Evolutionary conservation across 2,329 filamentous ascomycete species (phyloP).

Genomic region (Nothopassalora personata): DNA sequence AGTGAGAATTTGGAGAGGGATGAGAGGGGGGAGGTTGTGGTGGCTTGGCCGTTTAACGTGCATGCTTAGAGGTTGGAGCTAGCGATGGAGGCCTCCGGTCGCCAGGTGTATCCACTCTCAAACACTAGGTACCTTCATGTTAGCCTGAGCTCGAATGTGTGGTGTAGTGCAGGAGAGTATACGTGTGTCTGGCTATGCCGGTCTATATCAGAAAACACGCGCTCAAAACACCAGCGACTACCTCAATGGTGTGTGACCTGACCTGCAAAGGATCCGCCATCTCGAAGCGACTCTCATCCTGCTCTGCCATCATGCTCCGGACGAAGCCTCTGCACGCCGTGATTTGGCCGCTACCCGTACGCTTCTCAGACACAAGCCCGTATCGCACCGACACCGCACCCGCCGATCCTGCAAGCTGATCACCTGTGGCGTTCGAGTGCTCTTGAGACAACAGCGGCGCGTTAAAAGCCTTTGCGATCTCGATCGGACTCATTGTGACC

Average conservation of each 20-base stretch:
- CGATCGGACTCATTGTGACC: slow-evolving; percentile 2
- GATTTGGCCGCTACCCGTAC: background rate
- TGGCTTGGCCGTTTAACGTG: slow-evolving; percentile 30
- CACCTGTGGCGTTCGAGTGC: slow-evolving; percentile 4
- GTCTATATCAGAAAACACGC: no score
- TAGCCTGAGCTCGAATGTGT: no score
- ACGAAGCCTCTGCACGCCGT: background rate
- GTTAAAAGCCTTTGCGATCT: slow-evolving; percentile 7
- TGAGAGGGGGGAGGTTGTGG: background rate
- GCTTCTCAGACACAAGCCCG: background rate
- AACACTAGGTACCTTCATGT: no score
- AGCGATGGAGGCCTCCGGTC: no score
- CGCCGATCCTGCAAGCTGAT: background rate
- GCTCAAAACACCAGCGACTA: no score
- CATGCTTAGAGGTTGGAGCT: slow-evolving; percentile 39
- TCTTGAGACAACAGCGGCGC: background rate
- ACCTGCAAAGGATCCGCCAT: no score
- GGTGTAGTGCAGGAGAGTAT: no score
- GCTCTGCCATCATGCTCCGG: no score
- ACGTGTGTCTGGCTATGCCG: no score
- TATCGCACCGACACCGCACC: background rate
- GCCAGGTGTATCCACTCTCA: no score
- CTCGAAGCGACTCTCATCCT: no score
- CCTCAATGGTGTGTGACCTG: no score
- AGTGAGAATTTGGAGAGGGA: slow-evolving; percentile 20